Evolutionary conservation across 1,139 yeast species (phyloP).

Genomic region (Debaryomycetaceae sp.): DNA sequence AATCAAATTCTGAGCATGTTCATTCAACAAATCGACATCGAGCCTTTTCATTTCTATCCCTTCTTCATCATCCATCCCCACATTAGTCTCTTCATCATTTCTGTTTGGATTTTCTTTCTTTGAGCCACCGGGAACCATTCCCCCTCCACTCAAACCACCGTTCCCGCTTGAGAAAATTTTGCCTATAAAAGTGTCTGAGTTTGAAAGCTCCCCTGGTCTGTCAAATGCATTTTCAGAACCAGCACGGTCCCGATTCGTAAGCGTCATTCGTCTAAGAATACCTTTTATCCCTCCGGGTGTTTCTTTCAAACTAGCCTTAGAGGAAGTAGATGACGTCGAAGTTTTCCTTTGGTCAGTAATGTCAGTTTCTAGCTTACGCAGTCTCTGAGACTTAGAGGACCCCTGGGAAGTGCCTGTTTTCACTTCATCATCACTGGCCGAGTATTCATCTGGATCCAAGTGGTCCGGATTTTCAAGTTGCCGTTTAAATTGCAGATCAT

Average conservation of each 20-base stretch:
- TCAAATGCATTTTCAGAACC: slow-evolving; percentile 3
- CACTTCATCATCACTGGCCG: slow-evolving; percentile 8
- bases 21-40: slow-evolving; percentile 33
- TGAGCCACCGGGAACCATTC: slow-evolving; percentile 42
- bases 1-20: slow-evolving; percentile 41
- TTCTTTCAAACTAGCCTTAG: slow-evolving; percentile 4
- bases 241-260: slow-evolving; percentile 23
- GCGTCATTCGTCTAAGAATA: slow-evolving; percentile 35
- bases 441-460: background rate
- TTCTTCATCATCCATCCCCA: slow-evolving; percentile 16
- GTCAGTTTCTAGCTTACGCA: slow-evolving; percentile 11
- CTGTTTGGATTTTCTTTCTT: slow-evolving; percentile 16
- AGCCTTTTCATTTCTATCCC: slow-evolving; percentile 35
- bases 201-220: slow-evolving; percentile 12
- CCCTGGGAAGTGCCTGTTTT: slow-evolving; percentile 4
- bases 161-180: slow-evolving; percentile 27
- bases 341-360: slow-evolving; percentile 20
- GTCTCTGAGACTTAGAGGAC: slow-evolving; percentile 3
- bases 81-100: slow-evolving; percentile 19
- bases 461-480: background rate
- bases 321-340: slow-evolving; percentile 9
- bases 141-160: slow-evolving; percentile 36
- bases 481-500: background rate
- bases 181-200: slow-evolving; percentile 40
- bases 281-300: slow-evolving; percentile 21